Evolutionary conservation across 2,329 filamentous ascomycete species (phyloP).

Genomic region (Penicillium brevicompactum): DNA sequence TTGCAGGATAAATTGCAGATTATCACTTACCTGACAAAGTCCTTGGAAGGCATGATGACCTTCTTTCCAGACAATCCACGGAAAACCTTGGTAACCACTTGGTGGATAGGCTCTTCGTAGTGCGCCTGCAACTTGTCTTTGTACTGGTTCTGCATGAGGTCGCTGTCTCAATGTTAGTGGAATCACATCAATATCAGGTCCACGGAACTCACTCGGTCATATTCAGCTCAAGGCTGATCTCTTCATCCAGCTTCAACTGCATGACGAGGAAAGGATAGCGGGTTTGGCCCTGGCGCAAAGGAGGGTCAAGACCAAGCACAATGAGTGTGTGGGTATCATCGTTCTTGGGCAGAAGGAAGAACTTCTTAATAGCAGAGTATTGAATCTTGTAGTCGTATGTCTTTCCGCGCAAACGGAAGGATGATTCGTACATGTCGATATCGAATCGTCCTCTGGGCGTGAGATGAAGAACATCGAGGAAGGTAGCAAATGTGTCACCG

Average conservation of each 20-base stretch:
- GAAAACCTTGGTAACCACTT: slow-evolving; percentile 95
- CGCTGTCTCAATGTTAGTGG: slow-evolving; percentile 41
- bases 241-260: slow-evolving; percentile 98
- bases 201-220: slow-evolving; percentile 68
- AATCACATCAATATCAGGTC: not conserved
- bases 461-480: slow-evolving; percentile 93
- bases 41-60: slow-evolving; percentile 88
- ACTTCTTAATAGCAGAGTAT: slow-evolving; percentile 97
- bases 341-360: slow-evolving; percentile 98
- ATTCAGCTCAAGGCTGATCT: slow-evolving; percentile 94
- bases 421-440: slow-evolving; percentile 98
- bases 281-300: slow-evolving; percentile 93
- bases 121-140: slow-evolving; percentile 84
- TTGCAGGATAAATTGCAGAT: not conserved
- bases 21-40: slow-evolving; percentile 71
- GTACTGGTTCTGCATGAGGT: slow-evolving; percentile 81
- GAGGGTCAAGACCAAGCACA: slow-evolving; percentile 90
- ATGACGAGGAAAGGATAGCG: slow-evolving; percentile 98
- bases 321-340: slow-evolving; percentile 96
- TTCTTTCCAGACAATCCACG: slow-evolving; percentile 92
- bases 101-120: slow-evolving; percentile 91
- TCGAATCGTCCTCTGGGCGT: slow-evolving; percentile 98
- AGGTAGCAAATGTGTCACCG: slow-evolving; percentile 97
- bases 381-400: slow-evolving; percentile 99
- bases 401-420: slow-evolving; percentile 95